phyloP scores from a whole-genome alignment of 1,139 yeast genomes.

The Yamadazyma triangularis region DNA sequence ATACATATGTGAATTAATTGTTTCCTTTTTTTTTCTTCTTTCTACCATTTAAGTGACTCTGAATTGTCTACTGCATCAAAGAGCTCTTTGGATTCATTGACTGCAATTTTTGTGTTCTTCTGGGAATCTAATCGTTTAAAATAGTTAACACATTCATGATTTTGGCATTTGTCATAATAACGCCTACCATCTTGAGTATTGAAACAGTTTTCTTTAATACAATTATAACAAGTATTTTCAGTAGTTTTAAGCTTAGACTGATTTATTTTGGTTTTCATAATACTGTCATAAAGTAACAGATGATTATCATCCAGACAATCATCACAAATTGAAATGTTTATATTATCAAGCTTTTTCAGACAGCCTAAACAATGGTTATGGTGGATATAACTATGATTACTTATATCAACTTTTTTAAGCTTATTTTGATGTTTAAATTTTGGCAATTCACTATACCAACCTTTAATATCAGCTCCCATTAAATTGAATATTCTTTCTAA shows the following conservation, averaged over 20 bases:
- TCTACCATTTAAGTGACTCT: too few relatives aligned
- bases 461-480: constrained; percentile 72
- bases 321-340: constrained; percentile 14
- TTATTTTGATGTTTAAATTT: constrained; percentile 5
- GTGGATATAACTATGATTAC: constrained; percentile 13
- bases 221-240: constrained; percentile 20
- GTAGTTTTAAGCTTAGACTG: constrained; percentile 11
- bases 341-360: constrained; percentile 13
- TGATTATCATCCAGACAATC: constrained; percentile 18
- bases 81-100: background rate
- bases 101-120: constrained; percentile 5
- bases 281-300: constrained; percentile 15
- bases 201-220: constrained; percentile 17
- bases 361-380: constrained; percentile 23
- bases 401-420: constrained; percentile 6
- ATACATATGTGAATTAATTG: background rate
- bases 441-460: constrained; percentile 80
- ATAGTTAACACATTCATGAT: constrained; percentile 26
- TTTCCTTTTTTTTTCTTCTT: background rate
- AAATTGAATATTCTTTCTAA: constrained; percentile 77
- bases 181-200: constrained; percentile 3
- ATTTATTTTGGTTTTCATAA: constrained; percentile 13
- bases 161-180: constrained; percentile 20
- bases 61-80: background rate
- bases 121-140: constrained; percentile 18